Base-by-base conservation (phyloP, 163 green algal genomes). In the Scenedesmus sp. region DNA sequence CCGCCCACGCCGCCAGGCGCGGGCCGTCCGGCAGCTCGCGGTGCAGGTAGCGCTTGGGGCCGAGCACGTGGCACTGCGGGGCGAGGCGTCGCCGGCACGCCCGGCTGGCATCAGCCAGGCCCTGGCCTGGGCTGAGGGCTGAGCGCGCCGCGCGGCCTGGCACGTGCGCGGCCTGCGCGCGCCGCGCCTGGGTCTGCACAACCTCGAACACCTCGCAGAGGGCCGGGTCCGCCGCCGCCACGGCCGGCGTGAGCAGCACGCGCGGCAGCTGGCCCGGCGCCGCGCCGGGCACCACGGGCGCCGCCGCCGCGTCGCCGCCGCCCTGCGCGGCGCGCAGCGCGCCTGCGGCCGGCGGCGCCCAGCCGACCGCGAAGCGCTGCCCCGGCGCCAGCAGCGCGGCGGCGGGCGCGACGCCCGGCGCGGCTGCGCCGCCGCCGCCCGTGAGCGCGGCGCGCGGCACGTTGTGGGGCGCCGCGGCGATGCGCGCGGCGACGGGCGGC, bases 151-250 rank as follows among this genome's bases (percentile, higher is more conserved):
- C 48, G 60, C 26, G 28, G 28, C 31, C 18, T 17, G 15, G 36
- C 28, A 44, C 11, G 14, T 71, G n/a, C 24, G 42, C 42, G 15
- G 42, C 42, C 20, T n/a, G 3, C 65, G 34, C 26, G 26, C 26
- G 26, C 51, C 5, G n/a, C 24, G 74, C 73, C 73, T 81, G 73
- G 22, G 44, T 57, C 2, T 42, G 53, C 0, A 75, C 9, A 45
- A 69, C 75, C 42, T 75, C 62, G 24, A 69, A 81, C 15, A 75
- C 62, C 9, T 75, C 63, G n/a, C 7, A 53, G 2, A 81, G 34
- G 11, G 36, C 51, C 9, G 34, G 6, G 34, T 81, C 74, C 33
- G 51, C 62, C 14, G 29, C 18, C 26, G 36, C 74, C 15, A 33
- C 20, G 4, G 22, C 36, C 9, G 74, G 47, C 3, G 24, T 74